A percentile compares a stretch with the other conserved stretches of the same genome.
Conservation (phyloP, 1,284 basidiomycete species). For the Ceratobasidium papillatum region DNA sequence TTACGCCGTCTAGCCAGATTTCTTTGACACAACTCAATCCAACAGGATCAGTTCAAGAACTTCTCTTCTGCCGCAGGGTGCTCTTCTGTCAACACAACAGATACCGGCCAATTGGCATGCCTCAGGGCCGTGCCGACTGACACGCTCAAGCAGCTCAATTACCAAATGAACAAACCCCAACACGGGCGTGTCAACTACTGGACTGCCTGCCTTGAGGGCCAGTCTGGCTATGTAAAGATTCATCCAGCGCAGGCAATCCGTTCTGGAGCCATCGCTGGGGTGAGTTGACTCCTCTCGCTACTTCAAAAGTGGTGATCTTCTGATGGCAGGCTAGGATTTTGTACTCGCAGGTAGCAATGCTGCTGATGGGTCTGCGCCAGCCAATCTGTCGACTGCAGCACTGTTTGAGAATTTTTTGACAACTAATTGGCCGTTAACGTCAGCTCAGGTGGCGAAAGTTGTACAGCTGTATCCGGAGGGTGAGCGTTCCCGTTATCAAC, state of each 20-base stretch:
- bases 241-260: neutral
- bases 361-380: constrained; percentile 7
- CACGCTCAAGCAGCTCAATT: constrained; percentile 4
- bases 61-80: constrained; percentile 6
- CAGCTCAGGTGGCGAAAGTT: neutral
- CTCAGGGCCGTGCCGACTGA: neutral
- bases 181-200: constrained; percentile 19
- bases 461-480: neutral
- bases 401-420: constrained; percentile 16
- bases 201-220: constrained; percentile 7
- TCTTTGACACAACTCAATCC: neutral
- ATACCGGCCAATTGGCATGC: neutral
- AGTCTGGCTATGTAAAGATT: constrained; percentile 14
- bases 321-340: neutral
- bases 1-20: neutral
- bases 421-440: constrained; percentile 7
- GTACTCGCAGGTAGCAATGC: constrained; percentile 24
- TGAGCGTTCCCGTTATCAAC: neutral
- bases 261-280: constrained; percentile 13
- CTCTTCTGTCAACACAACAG: neutral
- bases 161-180: constrained; percentile 23
- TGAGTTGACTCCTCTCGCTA: neutral
- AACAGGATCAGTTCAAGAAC: constrained; percentile 24
- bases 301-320: neutral
- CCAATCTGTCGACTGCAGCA: constrained; percentile 14